phyloP scores from a whole-genome alignment of 495 filamentous ascomycete genomes.

The Penicillium antarcticum region DNA sequence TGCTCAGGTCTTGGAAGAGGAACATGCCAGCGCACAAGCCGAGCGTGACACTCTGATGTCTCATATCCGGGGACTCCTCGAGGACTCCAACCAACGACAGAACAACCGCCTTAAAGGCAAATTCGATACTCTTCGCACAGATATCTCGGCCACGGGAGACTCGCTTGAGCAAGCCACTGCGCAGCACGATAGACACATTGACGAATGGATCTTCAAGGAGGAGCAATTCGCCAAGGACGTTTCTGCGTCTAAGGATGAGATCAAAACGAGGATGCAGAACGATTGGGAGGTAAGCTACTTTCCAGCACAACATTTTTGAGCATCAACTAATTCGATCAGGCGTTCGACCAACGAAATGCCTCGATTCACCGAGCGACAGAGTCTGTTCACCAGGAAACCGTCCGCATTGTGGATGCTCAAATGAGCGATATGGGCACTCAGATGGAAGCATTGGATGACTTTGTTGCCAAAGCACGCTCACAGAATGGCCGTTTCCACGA shows the following conservation, averaged over 20 bases:
- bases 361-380: slow-evolving; percentile 78
- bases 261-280: slow-evolving; percentile 78
- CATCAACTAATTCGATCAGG: slow-evolving; percentile 42
- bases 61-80: slow-evolving; percentile 74
- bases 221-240: slow-evolving; percentile 67
- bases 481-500: slow-evolving; percentile 76
- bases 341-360: slow-evolving; percentile 72
- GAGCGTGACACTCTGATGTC: slow-evolving; percentile 72
- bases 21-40: slow-evolving; percentile 65
- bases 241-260: slow-evolving; percentile 63
- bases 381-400: slow-evolving; percentile 87
- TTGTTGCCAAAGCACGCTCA: slow-evolving; percentile 76
- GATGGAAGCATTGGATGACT: slow-evolving; percentile 86
- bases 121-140: slow-evolving; percentile 56
- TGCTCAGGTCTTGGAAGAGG: slow-evolving; percentile 70
- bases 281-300: slow-evolving; percentile 72
- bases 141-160: slow-evolving; percentile 58
- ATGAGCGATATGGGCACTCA: slow-evolving; percentile 80
- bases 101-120: slow-evolving; percentile 65
- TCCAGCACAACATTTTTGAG: background rate
- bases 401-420: slow-evolving; percentile 86
- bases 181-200: slow-evolving; percentile 68
- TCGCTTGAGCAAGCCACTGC: slow-evolving; percentile 60
- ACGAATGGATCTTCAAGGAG: slow-evolving; percentile 70
- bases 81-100: slow-evolving; percentile 68